These are phyloP conservation scores for Bjerkandera adusta DNA, from an alignment of 1,284 basidiomycete genomes.

Conservation along the genomic window DNA sequence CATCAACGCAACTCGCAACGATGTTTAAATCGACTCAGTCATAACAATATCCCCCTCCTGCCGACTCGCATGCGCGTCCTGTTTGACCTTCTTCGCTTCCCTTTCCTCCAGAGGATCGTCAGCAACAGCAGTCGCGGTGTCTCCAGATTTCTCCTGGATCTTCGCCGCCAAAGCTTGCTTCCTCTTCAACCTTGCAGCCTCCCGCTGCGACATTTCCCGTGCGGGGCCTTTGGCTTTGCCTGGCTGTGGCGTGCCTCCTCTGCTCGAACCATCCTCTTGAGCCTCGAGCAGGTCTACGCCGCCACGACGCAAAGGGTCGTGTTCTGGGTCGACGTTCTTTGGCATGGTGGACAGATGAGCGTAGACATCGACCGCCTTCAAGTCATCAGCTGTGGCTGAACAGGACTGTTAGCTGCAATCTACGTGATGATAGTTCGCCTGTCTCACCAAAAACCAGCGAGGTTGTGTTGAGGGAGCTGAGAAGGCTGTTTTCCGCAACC, in stretches of 20 bases:
- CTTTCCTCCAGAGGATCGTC: constrained; percentile 16
- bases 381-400: constrained; percentile 45
- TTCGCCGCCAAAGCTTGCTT: constrained; percentile 31
- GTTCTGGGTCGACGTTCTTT: constrained; percentile 51
- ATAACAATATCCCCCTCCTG: constrained; percentile 5
- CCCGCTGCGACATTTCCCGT: constrained; percentile 27
- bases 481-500: constrained; percentile 26
- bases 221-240: constrained; percentile 11
- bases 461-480: constrained; percentile 39
- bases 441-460: constrained; percentile 41
- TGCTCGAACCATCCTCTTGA: constrained; percentile 8
- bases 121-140: constrained; percentile 4
- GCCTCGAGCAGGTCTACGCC: constrained; percentile 21
- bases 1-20: no score
- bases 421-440: constrained; percentile 7
- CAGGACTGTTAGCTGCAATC: not conserved
- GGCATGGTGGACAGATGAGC: constrained; percentile 57
- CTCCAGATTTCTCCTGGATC: constrained; percentile 19
- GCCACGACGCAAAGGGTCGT: constrained; percentile 39
- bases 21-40: no score
- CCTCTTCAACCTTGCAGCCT: constrained; percentile 28
- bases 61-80: not conserved
- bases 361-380: constrained; percentile 61
- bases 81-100: constrained; percentile 20
- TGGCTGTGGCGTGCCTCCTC: constrained; percentile 2